Evolutionary conservation across 306 rosid species (phyloP), one percentile per base, ranked within the genome.

Genomic region (Trichosanthes cucumerina): DNA sequence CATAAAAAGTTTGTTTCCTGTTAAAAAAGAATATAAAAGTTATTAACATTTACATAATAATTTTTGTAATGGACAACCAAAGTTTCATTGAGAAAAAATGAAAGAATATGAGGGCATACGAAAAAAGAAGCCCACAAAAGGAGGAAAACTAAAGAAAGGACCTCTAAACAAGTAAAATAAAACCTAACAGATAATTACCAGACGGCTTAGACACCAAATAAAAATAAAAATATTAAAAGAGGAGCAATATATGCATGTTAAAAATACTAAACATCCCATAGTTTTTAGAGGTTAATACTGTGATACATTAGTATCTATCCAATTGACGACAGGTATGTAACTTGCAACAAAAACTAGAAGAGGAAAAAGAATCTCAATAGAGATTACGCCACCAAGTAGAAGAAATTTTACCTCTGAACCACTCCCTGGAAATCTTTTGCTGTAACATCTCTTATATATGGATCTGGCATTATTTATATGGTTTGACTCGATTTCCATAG

Each of bases 391-490:
- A 73, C 43, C 60, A 79, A 80, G 75, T 57, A 54, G 21, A 33
- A 24, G 66, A 65, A 31, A 50, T 9, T 52, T 69, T 89, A 94
- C 98, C 98, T 91, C 97, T 79, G 97, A 91, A 70, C 97, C 97
- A 81, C 86, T 87, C 81, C 92, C 91, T 0, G 85, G 63, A 80
- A 95, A 86, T 84, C 90, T 91, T 82, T 92, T 92, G 85, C 90
- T 85, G 81, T 89, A 92, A 87, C 97, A 95, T 83, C 92, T 89
- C 87, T 85, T 95, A 80, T 91, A 95, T 81, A 92, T 52, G 80
- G 97, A 88, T 78, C 97, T 88, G 68, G 97, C 97, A 86, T 86
- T 90, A 82, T 82, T 92, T 71, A 83, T 81, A 84, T 91, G 84
- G 63, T 90, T 93, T 79, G 77, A 85, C 82, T 88, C 90, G 84